Evolutionary conservation across 345 rosid genomes (phyloP), one percentile per base, ranked within the genome.

Genomic region (Anastatica hierochuntica): DNA sequence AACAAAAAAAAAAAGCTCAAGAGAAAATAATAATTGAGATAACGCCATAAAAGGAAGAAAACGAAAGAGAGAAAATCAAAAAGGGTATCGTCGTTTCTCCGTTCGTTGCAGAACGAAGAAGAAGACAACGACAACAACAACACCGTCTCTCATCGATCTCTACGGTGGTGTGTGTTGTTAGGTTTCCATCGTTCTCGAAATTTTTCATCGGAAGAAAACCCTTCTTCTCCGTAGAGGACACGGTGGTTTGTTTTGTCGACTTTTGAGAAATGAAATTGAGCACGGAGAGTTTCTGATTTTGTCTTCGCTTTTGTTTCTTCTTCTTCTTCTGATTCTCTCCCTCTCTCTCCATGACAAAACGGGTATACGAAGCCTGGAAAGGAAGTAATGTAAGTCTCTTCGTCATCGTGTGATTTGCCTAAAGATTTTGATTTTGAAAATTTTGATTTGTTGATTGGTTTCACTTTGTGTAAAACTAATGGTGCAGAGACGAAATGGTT

Each of bases 121-220:
- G 8, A n/a, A n/a, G n/a, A n/a, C n/a, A n/a, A n/a, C n/a, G n/a
- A n/a, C n/a, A n/a, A n/a, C n/a, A n/a, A 19, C 13, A 17, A 10
- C 1, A 40, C 11, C 21, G 24, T 21, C 40, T 18, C 9, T 18
- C 17, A 19, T 60, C 55, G 68, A 54, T 53, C 41, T 36, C 68
- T 63, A 48, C n/a, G n/a, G n/a, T n/a, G n/a, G n/a, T n/a, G n/a
- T n/a, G 48, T 18, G 34, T 47, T 62, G 11, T 53, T 53, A 42
- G 29, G 56, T 59, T 33, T 39, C 2, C 20, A 10, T 62, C 36
- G 41, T 55, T 37, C 40, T 18, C 18, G 19, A n/a, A n/a, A n/a
- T 37, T 37, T 21, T 52, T 21, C 58, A 21, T 17, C 37, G 4
- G 24, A 6, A 10, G 27, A 29, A 45, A 24, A 21, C 24, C 24